Base-by-base conservation (phyloP, 2,329 filamentous ascomycete species). In the Botryosphaeria agaves region DNA sequence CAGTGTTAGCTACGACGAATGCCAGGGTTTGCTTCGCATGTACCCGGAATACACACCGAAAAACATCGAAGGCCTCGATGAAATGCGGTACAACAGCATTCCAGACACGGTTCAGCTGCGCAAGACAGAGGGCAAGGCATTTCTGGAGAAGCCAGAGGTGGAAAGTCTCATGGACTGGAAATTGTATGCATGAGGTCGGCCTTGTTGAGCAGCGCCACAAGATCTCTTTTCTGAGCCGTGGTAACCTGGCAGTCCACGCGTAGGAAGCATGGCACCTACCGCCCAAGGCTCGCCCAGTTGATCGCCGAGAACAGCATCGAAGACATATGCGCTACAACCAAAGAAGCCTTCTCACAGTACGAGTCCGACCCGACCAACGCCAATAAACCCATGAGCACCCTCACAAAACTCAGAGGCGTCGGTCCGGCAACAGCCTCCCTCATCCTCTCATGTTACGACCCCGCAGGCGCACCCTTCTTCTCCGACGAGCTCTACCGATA, bases 361-460 rank as follows among this genome's bases (percentile, higher is more conserved):
- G 35, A 9, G 30, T 32, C 18, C 39, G 42, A 31, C 30, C 27
- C 14, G n/a, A n/a, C 21, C 26, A 30, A 32, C 11, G 23, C 45
- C 30, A 32, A 52, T 2, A 47, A 54, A 5, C 62, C 70, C 3
- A 45, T 81, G 5, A 59, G 61, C 3, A 51, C 54, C 1, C 57
- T 85, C 7, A 62, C 61, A 1, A 61, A 61, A 32, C 57, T 89
- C n/a, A 74, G 63, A 38, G 81, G 81, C 19, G 70, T 91, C 36
- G 81, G 81, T 1, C 79, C 81, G 2, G 81, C 81, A 5, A 87
- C 80, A 1, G 80, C 78, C 1, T 81, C 77, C 1, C 64, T 89
- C 18, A 54, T 87, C 1, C 62, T 89, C 3, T 67, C 74, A 4
- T 68, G 77, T 4, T 66, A 72, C 38, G 64, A 72, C 35, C 64